Base-by-base conservation (phyloP, 192 early-diverging fungal species). In the Backusella tarrabulga region DNA sequence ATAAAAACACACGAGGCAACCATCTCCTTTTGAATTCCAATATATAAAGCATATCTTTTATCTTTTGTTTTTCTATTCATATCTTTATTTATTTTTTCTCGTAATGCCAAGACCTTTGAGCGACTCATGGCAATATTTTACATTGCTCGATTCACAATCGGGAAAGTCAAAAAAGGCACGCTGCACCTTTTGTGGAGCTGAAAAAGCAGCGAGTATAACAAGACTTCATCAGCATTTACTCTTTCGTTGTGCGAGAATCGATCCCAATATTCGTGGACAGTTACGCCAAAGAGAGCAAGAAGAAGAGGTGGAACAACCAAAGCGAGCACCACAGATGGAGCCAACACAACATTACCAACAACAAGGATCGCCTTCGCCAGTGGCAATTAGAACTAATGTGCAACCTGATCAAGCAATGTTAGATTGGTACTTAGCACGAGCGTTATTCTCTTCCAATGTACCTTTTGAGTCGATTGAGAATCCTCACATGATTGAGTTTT, bases 101-200 rank as follows among this genome's bases (percentile, higher is more conserved):
- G 21, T n/a, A 76, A 76, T 76, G 75, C 75, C 75, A 34, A 63
- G 75, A 7, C 75, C 75, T 8, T 68, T 42, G 21, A 68, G 63
- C n/a, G 75, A 76, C 32, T 68, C 67, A 14, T 76, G 75, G 75
- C 66, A 67, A 8, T 76, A 68, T 44, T 76, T 68, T 40, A 68
- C 66, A 14, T 34, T 68, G 21, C 42, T 76, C 5, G 40, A 67
- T 42, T 68, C 75, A 34, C 14, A 54, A 1, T 70, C 35, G 44
- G 35, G 68, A 38, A 69, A 68, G 66, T 32, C 29, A n/a, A 36
- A 36, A n/a, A 76, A 76, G 23, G 67, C 75, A 41, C 36, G 44
- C 26, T 76, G 75, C 34, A 41, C 29, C 6, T 76, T 76, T 52
- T 76, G 75, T 68, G 75, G 75, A 12, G 67, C 34, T 41, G 66